Evolutionary conservation across 139 green algal species (phyloP), one percentile per base, ranked within the genome.

Genomic region (Tetraselmis chui): DNA sequence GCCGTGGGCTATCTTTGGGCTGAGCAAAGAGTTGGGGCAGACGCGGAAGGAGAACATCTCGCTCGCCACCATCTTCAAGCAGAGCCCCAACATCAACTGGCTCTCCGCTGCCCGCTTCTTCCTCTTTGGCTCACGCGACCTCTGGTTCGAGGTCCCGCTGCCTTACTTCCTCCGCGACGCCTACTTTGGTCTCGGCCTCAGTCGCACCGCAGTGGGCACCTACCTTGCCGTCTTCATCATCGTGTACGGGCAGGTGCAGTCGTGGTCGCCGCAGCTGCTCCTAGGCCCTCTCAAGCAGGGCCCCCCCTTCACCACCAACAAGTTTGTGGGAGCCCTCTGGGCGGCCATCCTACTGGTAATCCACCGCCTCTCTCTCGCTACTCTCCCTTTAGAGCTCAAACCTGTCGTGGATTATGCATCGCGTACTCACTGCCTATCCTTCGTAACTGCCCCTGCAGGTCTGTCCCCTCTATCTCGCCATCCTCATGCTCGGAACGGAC

Each of bases 141-240:
- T 96, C 32, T 97, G 94, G 94, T 97, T 97, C 27, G 79, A 76
- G 31, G 86, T 94, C 59, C 92, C 94, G 23, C 89, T 97, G 83
- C 94, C 94, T 23, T 97, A 95, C 90, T 97, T 96, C 85, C 85
- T 97, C 82, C 84, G 94, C 76, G 82, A 88, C 78, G 26, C 84
- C 0, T 78, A 58, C 23, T 85, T 85, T 0, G 94, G 93, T 23
- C 85, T 97, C n/a, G 90, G 90, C 81, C 96, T 93, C 92, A 84
- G 83, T 45, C 83, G 91, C 11, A 45, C 87, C 0, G 83, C 85
- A 0, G 90, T 91, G 28, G 92, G 92, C 1, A 86, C 88, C 0
- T 87, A 90, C 78, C 88, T 93, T 23, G 90, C 88, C 26, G 32
- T 89, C 25, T 94, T 85, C 28, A 92, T 94, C 83, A 91, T 94